Evolutionary conservation across 108 stramenopile genomes (phyloP), one percentile per base, ranked within the genome.

Genomic region (Fragilariopsis cylindrus): DNA sequence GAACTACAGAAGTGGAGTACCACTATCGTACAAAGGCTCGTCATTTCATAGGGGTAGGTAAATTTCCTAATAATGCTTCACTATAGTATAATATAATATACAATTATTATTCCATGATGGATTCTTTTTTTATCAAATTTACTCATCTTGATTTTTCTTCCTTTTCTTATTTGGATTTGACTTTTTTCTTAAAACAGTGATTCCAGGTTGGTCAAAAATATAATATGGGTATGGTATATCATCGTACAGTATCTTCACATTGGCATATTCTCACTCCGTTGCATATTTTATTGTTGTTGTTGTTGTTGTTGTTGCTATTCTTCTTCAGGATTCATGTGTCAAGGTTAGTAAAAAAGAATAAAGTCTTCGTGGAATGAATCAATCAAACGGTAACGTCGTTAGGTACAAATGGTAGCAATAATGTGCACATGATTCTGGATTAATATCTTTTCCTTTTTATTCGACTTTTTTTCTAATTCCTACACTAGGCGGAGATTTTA

Each of bases 41-140:
- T 42, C 78, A 39, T 98, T 99, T 85, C 99, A 99, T 88, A 85
- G 99, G 11, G 90, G 97, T 42, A 96, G 96, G 70, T 90, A 7
- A 19, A 60, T 9, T 21, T 21, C 30, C 30, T 30, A 30, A 30
- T 30, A 30, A 30, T 30, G 0, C 30, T 30, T 30, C 30, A 30
- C 2, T 30, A 30, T 30, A 30, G 30, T 30, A 30, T 30, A 30
- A 30, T 30, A 30, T 30, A 30, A 30, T 30, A 30, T 30, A 30
- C 30, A 30, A 30, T 30, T 30, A 30, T 30, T 30, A 30, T 30
- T 30, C 30, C 30, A 30, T 30, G 30, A 30, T 30, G 30, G 30
- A 30, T 30, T 30, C 30, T 30, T 30, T 2, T 30, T 0, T 30
- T 30, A 30, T 30, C 0, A 0, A 30, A 30, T 30, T 30, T 30